Evolutionary conservation across 1,139 yeast species (phyloP), one percentile per base, ranked within the genome.

Genomic region (Taphrina sp.): DNA sequence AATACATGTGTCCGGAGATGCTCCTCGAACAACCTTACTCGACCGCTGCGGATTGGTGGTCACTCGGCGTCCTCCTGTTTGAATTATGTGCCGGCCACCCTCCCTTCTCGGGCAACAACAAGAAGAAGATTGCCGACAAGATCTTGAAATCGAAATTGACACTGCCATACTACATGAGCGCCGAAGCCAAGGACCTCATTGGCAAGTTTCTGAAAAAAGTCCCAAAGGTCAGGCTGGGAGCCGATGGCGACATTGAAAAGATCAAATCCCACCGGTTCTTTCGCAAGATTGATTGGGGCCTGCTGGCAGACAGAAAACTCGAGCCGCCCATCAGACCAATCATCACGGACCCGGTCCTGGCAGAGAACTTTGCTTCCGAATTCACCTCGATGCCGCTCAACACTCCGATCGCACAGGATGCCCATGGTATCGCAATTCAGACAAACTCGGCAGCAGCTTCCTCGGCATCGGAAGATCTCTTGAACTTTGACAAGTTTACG

Each of bases 21-120:
- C 71, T 92, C 24, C 80, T 79, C 53, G 96, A 96, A 23, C 81
- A 83, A 61, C 82, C 84, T n/a, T 92, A 92, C 67, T 92, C 89
- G 62, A 83, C 79, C 61, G 77, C 82, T 7, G 96, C 94, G 8
- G 98, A 92, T 67, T 92, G 96, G 95, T 92, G 97, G 95, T 88
- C 96, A 0, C 74, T 92, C 28, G 97, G 98, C 0, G 88, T 96
- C 62, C 87, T 92, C 5, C 78, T 88, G 28, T 88, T 75, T 67
- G 97, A 92, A 69, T 76, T 92, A 73, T 73, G 92, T 39, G 85
- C 95, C 0, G 97, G 98, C 0, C 78, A 83, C 46, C 97, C 98
- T 0, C 98, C 98, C 1, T 90, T 88, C 68, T 86, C 95, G 0
- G 98, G 97, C 1, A 83, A 80, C 61, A 88, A 85, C 65, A 86